Conservation (phyloP, 768 basidiomycete species). For the Psilocybe cyanescens region DNA sequence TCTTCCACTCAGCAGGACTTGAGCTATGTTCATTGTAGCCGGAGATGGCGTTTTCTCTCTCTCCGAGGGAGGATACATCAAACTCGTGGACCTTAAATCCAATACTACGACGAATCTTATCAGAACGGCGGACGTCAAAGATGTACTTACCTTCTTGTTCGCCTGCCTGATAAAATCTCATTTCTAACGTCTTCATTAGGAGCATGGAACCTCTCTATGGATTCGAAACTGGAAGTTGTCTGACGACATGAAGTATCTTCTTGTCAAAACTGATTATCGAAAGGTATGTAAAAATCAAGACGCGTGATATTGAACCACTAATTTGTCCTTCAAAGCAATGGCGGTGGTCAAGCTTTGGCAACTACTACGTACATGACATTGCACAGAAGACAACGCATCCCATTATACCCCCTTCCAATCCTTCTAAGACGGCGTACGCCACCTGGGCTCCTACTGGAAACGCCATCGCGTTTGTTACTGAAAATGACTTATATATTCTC, state of each 20-base stretch:
- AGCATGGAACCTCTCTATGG: conserved; percentile 50
- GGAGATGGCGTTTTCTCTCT: conserved; percentile 92
- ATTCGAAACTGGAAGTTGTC: conserved; percentile 82
- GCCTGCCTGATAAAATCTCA: not conserved
- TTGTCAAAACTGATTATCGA: conserved; percentile 73
- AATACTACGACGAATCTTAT: conserved; percentile 71
- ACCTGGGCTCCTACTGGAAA: conserved; percentile 88
- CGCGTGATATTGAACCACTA: not conserved
- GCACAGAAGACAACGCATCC: conserved; percentile 69
- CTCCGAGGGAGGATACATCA: conserved; percentile 62
- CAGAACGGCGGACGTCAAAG: conserved; percentile 56
- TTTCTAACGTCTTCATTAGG: conserved; percentile 40
- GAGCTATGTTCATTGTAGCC: conserved; percentile 49
- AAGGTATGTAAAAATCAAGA: conserved; percentile 53
- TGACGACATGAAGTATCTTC: conserved; percentile 87
- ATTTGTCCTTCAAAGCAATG: conserved; percentile 69
- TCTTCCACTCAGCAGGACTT: not conserved
- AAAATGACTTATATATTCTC: conserved; percentile 89
- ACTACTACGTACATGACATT: conserved; percentile 91
- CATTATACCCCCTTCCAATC: conserved; percentile 66
- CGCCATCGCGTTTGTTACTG: conserved; percentile 83
- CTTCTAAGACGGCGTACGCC: conserved; percentile 78
- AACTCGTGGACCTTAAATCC: conserved; percentile 79
- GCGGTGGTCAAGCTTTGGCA: conserved; percentile 89
- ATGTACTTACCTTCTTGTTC: conserved; percentile 43